Base-by-base conservation (phyloP, 768 basidiomycete species). In the Crassisporium funariophilum region DNA sequence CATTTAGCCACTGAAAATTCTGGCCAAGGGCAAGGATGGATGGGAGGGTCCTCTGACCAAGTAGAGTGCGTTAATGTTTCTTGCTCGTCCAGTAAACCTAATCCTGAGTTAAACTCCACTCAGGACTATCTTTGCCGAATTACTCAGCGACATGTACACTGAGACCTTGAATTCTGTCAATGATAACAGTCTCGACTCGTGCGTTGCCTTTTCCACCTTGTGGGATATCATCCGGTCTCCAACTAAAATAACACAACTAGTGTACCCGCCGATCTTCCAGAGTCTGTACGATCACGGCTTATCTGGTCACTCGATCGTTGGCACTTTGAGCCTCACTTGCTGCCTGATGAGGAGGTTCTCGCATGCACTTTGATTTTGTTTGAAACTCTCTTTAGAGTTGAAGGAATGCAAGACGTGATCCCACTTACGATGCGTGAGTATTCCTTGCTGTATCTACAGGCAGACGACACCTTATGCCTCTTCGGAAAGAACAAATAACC, bases 261-360 rank as follows among this genome's bases (percentile, higher is more conserved):
- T 40, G 72, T 75, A 12, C 76, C 79, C 16, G 65, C 77, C 34
- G 66, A 77, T 47, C 68, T 79, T 19, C 65, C 79, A 22, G 61
- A 65, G 27, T 70, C 71, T 15, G 78, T 75, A 23, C 81, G 91
- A 50, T 61, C 64, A 16, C 74, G 81, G 19, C 77, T 97, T 39
- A 86, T 95, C 55, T 63, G 69, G 16, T 72, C 75, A 0, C 75
- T 97, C 11, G 83, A 86, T 47, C 76, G 74, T 10, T 99, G 95
- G 95, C 72, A 87, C 53, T 99, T 98, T 62, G 88, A 97, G 61
- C 94, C 95, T 4, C 85, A 90, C 66, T 77, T 77, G 29, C 79
- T 97, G 27, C 78, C 84, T 16, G 84, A 91, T 44, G 87, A 89
- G 43, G 91, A 98, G 66, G 76, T 92, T 9, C 72, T 91, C 11